A percentile compares a stretch with the other conserved stretches of the same genome.
Conservation (phyloP, 495 filamentous ascomycete species). For the Patellaria atrata region DNA sequence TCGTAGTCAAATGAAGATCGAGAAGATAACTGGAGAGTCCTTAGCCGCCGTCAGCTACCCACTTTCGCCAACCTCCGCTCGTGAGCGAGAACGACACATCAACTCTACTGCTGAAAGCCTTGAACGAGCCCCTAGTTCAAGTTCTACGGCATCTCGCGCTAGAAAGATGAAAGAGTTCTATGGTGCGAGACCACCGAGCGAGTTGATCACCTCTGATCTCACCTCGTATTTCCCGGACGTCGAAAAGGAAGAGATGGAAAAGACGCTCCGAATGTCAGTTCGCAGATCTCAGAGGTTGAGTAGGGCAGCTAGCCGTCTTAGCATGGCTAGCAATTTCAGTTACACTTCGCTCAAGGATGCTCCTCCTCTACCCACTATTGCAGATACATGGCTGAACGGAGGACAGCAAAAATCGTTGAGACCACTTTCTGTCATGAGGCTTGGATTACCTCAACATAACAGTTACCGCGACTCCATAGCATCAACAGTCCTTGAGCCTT, state of each 20-base stretch:
- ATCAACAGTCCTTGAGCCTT: conserved; percentile 70
- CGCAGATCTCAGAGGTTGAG: conserved; percentile 80
- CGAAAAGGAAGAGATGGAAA: conserved; percentile 79
- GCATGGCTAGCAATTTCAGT: conserved; percentile 86
- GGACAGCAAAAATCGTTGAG: conserved; percentile 35
- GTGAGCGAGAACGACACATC: conserved; percentile 49
- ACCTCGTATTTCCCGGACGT: conserved; percentile 96
- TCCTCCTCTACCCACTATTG: conserved; percentile 91
- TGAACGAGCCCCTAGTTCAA: conserved; percentile 39
- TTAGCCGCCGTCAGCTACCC: conserved; percentile 73
- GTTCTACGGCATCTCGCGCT: conserved; percentile 31
- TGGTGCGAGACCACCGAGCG: conserved; percentile 82
- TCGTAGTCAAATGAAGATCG: conserved; percentile 59
- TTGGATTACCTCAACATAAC: conserved; percentile 38
- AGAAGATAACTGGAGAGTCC: conserved; percentile 70
- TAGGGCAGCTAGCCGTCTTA: conserved; percentile 78
- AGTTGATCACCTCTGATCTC: conserved; percentile 91
- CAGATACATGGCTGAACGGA: conserved; percentile 75
- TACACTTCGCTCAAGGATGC: conserved; percentile 76
- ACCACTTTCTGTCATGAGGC: conserved; percentile 48
- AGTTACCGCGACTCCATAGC: conserved; percentile 74
- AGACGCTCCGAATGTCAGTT: conserved; percentile 81
- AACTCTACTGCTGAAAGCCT: conserved; percentile 44
- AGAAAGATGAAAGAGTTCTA: conserved; percentile 63
- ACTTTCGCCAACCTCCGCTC: conserved; percentile 50